Evolutionary conservation across 805 yeast species (phyloP), one percentile per base, ranked within the genome.

Genomic region (Wickerhamomyces strasburgensis): DNA sequence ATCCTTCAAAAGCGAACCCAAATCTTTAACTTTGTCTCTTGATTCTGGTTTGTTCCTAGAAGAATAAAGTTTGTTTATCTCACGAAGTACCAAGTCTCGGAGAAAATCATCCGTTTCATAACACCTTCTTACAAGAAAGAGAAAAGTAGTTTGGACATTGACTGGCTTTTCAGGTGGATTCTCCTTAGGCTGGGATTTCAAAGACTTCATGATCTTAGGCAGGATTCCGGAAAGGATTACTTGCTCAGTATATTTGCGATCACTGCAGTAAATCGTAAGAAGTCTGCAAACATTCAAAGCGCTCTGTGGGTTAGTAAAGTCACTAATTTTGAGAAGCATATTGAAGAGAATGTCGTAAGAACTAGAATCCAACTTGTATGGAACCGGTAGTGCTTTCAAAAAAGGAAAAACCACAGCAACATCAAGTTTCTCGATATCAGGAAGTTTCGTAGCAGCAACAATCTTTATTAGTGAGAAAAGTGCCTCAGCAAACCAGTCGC

Each of bases 101-200:
- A 86, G 61, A 10, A 73, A 60, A 0, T 66, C 69, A 0, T 62
- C 55, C 3, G 76, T 72, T 56, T 88, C 97, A 54, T 80, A 76
- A 39, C 88, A 79, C 30, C 83, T 67, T 53, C 96, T 72, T 2
- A 80, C 56, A 24, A 87, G 61, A 10, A 75, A 62, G 1, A 77
- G 65, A 15, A 79, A 63, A 1, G 75, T 56, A 5, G 69, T 61
- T 41, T 76, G 78, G 2, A 78, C 40, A 40, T 59, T 57, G 43
- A 58, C 60, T 2, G 64, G 58, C 31, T 58, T 61, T 14, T 66
- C 67, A 5, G 67, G 58, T 31, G 56, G 39, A 6, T 67, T 64
- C 5, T 27, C 27, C 29, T 31, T 31, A 52, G 64, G 60, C 11
- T 21, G 25, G 11, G 11, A 3, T 43, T 34, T 9, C 26, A 78